A percentile compares a stretch with the other conserved stretches of the same genome.
Evolutionary conservation across 371 early-diverging fungal species (phyloP).

Genomic region (Apophysomyces sp.): DNA sequence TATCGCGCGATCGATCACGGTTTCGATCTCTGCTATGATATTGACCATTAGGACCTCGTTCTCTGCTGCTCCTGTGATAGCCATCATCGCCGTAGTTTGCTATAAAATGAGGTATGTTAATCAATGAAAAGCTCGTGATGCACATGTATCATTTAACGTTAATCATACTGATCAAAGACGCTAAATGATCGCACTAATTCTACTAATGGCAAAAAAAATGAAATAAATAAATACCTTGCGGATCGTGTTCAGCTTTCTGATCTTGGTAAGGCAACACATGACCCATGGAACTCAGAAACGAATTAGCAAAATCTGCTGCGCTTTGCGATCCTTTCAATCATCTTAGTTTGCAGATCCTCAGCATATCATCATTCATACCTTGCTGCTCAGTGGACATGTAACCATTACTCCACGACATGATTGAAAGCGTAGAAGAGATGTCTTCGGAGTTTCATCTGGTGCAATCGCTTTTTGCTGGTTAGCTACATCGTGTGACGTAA

Average conservation of each 20-base stretch:
- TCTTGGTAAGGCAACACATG: slow-evolving; percentile 22
- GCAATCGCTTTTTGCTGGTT: too few species aligned
- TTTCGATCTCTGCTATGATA: neutral
- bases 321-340: slow-evolving; percentile 5
- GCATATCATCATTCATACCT: neutral
- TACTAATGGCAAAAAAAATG: neutral
- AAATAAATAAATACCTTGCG: neutral
- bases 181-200: neutral
- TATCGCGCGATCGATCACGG: slow-evolving; percentile 37
- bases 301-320: slow-evolving; percentile 44
- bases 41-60: neutral
- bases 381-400: slow-evolving; percentile 2
- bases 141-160: neutral
- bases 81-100: neutral
- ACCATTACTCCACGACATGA: slow-evolving; percentile 2
- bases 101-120: neutral
- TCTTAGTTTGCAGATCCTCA: neutral
- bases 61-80: neutral
- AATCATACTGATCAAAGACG: neutral
- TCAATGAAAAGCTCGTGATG: neutral
- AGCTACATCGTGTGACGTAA: too few species aligned
- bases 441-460: too few species aligned
- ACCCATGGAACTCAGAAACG: slow-evolving; percentile 47
- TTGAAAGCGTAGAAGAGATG: neutral
- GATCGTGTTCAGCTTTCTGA: slow-evolving; percentile 14